These are phyloP conservation scores for Chrysoporthe austroafricana DNA, from an alignment of 2,329 filamentous ascomycete species.

Conservation along the genomic window DNA sequence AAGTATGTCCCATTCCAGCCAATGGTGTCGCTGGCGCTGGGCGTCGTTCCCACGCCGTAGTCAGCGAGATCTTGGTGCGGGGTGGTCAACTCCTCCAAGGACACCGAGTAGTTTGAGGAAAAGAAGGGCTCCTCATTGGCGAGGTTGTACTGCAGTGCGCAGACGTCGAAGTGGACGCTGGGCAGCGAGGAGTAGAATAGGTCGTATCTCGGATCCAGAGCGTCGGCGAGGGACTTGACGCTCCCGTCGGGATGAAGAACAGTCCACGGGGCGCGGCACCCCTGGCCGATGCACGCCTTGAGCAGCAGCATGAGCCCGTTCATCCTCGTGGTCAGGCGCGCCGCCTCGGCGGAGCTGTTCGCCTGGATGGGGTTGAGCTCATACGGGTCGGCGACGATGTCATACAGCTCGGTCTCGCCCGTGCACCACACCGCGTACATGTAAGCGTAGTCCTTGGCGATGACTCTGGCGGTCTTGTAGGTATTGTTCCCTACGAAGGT, in stretches of 20 bases:
- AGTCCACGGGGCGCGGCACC: slow-evolving; percentile 62
- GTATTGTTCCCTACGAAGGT: slow-evolving; percentile 51
- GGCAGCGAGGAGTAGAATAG: slow-evolving; percentile 48
- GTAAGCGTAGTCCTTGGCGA: slow-evolving; percentile 58
- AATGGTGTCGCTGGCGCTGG: slow-evolving; percentile 12
- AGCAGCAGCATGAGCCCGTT: slow-evolving; percentile 63
- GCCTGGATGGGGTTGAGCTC: slow-evolving; percentile 52
- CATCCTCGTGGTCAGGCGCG: slow-evolving; percentile 51
- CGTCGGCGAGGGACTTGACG: slow-evolving; percentile 56
- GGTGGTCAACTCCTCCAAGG: slow-evolving; percentile 22
- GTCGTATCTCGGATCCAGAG: slow-evolving; percentile 53
- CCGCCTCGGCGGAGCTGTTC: slow-evolving; percentile 39
- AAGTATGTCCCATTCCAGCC: slow-evolving; percentile 25
- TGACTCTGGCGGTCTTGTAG: slow-evolving; percentile 63
- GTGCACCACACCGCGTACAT: slow-evolving; percentile 73
- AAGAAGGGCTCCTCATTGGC: slow-evolving; percentile 28
- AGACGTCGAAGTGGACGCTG: slow-evolving; percentile 26
- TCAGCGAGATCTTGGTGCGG: slow-evolving; percentile 26
- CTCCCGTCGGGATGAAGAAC: slow-evolving; percentile 57
- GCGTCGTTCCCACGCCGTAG: slow-evolving; percentile 14
- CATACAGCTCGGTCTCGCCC: slow-evolving; percentile 69
- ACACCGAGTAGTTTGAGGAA: slow-evolving; percentile 27
- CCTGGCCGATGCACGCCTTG: slow-evolving; percentile 61
- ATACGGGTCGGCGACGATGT: slow-evolving; percentile 59
- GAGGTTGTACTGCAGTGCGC: slow-evolving; percentile 21